These are phyloP conservation scores for Dactylorhiza incarnata DNA, from an alignment of 106 monocot genomes.

Conservation along the genomic window DNA sequence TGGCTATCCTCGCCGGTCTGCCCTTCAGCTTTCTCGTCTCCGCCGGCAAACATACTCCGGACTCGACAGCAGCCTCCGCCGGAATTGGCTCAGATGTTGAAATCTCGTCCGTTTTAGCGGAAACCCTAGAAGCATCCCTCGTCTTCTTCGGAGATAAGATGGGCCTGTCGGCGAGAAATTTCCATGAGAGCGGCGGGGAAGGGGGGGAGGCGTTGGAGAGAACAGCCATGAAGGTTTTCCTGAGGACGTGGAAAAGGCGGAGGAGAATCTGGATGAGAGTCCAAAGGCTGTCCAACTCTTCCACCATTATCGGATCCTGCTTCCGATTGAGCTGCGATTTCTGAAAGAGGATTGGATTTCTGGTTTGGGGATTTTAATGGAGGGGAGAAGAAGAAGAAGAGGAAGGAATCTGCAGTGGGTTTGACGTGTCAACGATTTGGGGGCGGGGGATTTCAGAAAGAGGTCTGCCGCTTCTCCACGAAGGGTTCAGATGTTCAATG, in stretches of 20 bases:
- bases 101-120: not conserved
- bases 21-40: too few species aligned
- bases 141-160: not conserved
- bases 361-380: not conserved
- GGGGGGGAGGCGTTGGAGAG: slow-evolving; percentile 2
- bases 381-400: not conserved
- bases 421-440: not conserved
- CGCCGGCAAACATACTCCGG: slow-evolving; percentile 18
- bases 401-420: not conserved
- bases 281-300: slow-evolving; percentile 15
- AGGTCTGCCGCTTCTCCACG: too few species aligned
- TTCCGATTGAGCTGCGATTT: not conserved
- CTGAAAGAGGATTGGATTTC: not conserved
- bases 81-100: not conserved
- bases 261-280: slow-evolving; percentile 13
- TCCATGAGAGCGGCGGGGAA: slow-evolving; percentile 7
- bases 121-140: not conserved
- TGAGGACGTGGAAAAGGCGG: slow-evolving; percentile 12
- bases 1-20: slow-evolving; percentile 15
- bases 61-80: not conserved
- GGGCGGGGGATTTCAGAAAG: too few species aligned
- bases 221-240: slow-evolving; percentile 5
- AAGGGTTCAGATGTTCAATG: too few species aligned
- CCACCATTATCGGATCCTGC: not conserved
- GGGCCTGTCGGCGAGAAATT: slow-evolving; percentile 1